Conservation (phyloP, 2,329 filamentous ascomycete species). For the Myriosclerotinia scirpicola region DNA sequence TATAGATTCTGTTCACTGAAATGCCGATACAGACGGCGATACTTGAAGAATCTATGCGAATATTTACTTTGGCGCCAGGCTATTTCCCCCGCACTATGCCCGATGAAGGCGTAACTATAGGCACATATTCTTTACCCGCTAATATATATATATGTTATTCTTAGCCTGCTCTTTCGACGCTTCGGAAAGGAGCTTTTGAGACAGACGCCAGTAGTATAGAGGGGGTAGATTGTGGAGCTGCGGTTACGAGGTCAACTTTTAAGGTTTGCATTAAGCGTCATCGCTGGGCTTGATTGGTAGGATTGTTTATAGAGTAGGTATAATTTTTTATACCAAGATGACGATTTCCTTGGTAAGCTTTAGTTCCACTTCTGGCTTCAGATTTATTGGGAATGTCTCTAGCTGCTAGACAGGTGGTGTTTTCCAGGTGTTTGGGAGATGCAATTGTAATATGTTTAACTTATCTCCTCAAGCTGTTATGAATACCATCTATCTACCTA, state of each 20-base stretch:
- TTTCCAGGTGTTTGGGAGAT: too few species aligned
- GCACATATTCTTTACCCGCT: not conserved
- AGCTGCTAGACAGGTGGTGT: too few species aligned
- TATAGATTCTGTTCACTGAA: not conserved
- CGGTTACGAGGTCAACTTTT: not conserved
- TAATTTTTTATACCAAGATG: too few species aligned
- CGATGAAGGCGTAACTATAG: not conserved
- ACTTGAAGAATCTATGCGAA: constrained; percentile 1
- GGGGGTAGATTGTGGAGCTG: constrained; percentile 2
- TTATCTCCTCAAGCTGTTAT: too few species aligned
- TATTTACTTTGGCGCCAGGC: not conserved
- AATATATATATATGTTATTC: constrained; percentile 4
- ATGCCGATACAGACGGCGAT: not conserved
- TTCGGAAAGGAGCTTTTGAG: constrained; percentile 15
- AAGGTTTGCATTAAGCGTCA: not conserved
- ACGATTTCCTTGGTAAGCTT: too few species aligned
- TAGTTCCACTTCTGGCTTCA: too few species aligned
- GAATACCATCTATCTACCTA: too few species aligned
- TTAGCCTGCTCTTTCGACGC: not conserved
- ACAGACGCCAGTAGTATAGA: constrained; percentile 7
- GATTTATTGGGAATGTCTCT: too few species aligned
- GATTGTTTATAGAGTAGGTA: too few species aligned
- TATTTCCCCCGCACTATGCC: constrained; percentile 1
- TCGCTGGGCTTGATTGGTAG: constrained; percentile 1
- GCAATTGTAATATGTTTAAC: too few species aligned